Conservation (phyloP, 2,329 filamentous ascomycete genomes). For the Trichoderma sp. region DNA sequence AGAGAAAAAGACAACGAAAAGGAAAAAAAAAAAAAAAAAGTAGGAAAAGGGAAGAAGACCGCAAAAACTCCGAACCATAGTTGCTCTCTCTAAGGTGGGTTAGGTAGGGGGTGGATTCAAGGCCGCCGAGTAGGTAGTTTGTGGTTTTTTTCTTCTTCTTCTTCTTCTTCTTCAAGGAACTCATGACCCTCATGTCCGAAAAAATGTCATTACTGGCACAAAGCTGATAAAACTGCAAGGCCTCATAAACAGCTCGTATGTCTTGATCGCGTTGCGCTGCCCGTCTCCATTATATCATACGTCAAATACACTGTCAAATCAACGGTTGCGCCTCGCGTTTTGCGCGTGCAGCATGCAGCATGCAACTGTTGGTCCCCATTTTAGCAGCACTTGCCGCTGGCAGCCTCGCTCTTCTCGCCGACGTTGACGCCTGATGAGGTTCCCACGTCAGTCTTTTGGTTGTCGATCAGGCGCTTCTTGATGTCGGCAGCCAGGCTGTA, state of each 20-base stretch:
- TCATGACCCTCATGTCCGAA: conserved; percentile 20
- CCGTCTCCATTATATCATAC: conserved; percentile 17
- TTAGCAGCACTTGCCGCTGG: conserved; percentile 76
- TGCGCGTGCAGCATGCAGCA: neutral
- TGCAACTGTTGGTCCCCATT: neutral
- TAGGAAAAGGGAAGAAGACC: conserved; percentile 33
- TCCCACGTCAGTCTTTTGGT: conserved; percentile 69
- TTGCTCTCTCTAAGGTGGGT: conserved; percentile 35
- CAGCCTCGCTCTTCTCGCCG: conserved; percentile 55
- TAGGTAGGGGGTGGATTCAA: conserved; percentile 19
- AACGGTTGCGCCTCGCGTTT: neutral
- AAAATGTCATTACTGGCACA: conserved; percentile 18
- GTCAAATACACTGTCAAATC: conserved; percentile 14
- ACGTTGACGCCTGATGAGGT: conserved; percentile 64
- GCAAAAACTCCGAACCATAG: conserved; percentile 49
- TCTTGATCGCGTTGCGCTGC: conserved; percentile 20
- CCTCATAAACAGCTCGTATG: conserved; percentile 11
- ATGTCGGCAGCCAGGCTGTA: conserved; percentile 93
- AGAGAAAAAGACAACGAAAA: conserved; percentile 32
- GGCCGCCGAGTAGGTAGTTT: conserved; percentile 22
- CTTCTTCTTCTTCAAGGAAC: neutral
- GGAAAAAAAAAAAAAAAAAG: conserved; percentile 32
- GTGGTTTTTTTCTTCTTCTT: neutral
- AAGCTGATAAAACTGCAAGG: neutral
- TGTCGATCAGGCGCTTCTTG: conserved; percentile 97